Evolutionary conservation across 768 basidiomycete species (phyloP), one percentile per base, ranked within the genome.

Genomic region (Lentinus brumalis): DNA sequence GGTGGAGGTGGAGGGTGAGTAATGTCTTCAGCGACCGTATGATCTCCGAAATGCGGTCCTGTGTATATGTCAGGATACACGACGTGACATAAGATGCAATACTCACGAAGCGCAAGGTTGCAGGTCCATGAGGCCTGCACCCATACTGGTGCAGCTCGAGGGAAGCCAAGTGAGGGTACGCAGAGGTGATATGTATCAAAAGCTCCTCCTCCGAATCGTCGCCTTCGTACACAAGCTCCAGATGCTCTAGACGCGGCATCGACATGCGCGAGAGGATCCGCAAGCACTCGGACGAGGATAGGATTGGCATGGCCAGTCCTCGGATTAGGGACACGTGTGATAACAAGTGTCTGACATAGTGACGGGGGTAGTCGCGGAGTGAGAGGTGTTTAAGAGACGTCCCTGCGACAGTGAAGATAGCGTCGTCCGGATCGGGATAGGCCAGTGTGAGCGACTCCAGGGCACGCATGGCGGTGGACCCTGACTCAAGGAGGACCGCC

Each of bases 181-280:
- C 40, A 2, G 18, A 14, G 1, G 40, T 3, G 4, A 58, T 30
- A 29, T 51, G 16, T 4, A 11, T 49, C 21, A 58, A 30, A 14
- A 58, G 50, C 9, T 44, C 50, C 3, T 44, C 49, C 12, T 58
- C 50, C 2, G 39, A 14, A 8, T 26, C 57, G 29, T 58, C 57
- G 4, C n/a, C 30, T 15, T 42, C 15, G 21, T 58, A 58, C 2
- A 58, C 50, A 12, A 58, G 26, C n/a, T 58, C 50, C 26, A 58
- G 38, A 3, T 30, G 41, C 6, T 5, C 14, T 10, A 58, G 49
- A 5, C 29, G 50, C 9, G 57, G 57, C n/a, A 31, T 26, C 2
- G n/a, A 6, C 30, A 50, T 50, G 5, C 47, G 30, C 30, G 15
- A 31, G 11, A 58, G 7, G 11, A 58, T 51, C 29, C 16, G 9